Conservation (phyloP, 2,329 filamentous ascomycete genomes). For the Fusarium algeriense region DNA sequence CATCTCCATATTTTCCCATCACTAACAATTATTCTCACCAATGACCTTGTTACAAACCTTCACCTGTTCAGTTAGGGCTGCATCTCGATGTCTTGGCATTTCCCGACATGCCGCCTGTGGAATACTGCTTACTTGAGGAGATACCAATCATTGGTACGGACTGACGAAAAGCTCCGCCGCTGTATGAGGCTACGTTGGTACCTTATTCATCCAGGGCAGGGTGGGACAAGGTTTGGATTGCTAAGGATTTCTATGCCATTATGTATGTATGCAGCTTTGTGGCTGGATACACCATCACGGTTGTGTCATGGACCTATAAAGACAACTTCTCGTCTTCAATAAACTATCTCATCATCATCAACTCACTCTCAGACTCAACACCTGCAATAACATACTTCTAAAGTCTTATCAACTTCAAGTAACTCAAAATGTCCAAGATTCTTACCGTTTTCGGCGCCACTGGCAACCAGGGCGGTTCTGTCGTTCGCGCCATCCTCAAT, state of each 20-base stretch:
- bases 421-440: constrained; percentile 52
- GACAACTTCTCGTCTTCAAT: neutral
- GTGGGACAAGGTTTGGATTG: constrained; percentile 14
- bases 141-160: neutral
- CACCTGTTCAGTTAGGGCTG: constrained; percentile 4
- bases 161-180: neutral
- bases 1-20: neutral
- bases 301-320: constrained; percentile 23
- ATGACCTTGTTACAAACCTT: neutral
- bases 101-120: constrained; percentile 28
- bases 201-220: constrained; percentile 13
- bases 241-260: constrained; percentile 17
- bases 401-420: neutral
- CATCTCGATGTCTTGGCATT: constrained; percentile 42
- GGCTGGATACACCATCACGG: constrained; percentile 18
- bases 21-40: constrained; percentile 8
- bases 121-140: constrained; percentile 5
- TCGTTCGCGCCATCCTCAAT: constrained; percentile 59
- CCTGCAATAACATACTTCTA: fast-evolving
- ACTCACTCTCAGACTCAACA: neutral
- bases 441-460: constrained; percentile 62
- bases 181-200: neutral
- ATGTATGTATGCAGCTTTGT: neutral
- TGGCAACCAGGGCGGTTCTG: constrained; percentile 63
- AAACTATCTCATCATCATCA: neutral